Evolutionary conservation across 306 rosid genomes (phyloP).

Genomic region (Mimosa pudica): DNA sequence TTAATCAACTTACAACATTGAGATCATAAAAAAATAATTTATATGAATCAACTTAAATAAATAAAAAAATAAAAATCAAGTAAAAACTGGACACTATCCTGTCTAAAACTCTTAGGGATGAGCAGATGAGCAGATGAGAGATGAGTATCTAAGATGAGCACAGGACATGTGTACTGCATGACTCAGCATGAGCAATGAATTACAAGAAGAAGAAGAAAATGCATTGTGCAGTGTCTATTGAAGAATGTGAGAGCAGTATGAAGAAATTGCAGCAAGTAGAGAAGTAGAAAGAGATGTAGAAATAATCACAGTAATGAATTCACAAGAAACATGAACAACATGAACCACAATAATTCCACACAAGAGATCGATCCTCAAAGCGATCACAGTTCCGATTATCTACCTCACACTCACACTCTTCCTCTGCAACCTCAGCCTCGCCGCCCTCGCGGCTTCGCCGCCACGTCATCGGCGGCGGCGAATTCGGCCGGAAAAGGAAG

Average conservation of each 20-base stretch:
- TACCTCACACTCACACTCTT: constrained; percentile 23
- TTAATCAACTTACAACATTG: too few relatives aligned
- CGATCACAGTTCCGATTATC: constrained; percentile 69
- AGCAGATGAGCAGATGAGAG: too few relatives aligned
- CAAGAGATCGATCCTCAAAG: constrained; percentile 77
- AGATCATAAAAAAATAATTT: too few relatives aligned
- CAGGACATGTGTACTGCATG: too few relatives aligned
- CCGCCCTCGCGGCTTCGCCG: constrained; percentile 93
- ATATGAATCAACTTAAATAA: too few relatives aligned
- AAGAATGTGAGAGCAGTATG: neutral
- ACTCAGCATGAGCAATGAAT: too few relatives aligned
- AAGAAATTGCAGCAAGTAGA: neutral
- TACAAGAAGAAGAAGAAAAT: neutral
- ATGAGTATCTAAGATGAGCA: too few relatives aligned
- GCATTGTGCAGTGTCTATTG: neutral
- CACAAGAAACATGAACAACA: constrained; percentile 40
- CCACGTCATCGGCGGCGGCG: constrained; percentile 56
- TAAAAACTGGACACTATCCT: too few relatives aligned
- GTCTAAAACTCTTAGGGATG: too few relatives aligned
- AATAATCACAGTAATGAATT: neutral
- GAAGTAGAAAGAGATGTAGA: neutral
- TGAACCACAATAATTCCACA: constrained; percentile 47
- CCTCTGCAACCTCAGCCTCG: constrained; percentile 47
- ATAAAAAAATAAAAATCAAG: too few relatives aligned
- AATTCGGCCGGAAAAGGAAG: constrained; percentile 60